Evolutionary conservation across 306 rosid genomes (phyloP).

Genomic region (Vicia sativa): DNA sequence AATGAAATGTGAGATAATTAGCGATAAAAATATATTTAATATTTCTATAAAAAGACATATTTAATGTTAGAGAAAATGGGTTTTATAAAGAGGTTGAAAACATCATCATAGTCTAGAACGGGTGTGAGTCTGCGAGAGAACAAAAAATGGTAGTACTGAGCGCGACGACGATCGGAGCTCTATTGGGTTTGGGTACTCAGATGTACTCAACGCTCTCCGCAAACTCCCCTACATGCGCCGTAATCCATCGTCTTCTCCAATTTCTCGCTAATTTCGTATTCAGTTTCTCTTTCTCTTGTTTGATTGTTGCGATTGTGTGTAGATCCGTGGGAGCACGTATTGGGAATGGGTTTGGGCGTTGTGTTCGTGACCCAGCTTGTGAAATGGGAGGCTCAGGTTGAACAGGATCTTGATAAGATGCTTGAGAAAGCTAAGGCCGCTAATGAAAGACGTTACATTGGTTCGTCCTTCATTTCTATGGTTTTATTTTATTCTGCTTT

Average conservation of each 20-base stretch:
- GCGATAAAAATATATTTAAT: no score
- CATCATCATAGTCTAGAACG: not conserved
- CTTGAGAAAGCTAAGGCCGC: constrained; percentile 88
- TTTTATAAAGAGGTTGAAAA: not conserved
- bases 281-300: not conserved
- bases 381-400: constrained; percentile 75
- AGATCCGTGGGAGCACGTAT: constrained; percentile 98
- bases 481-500: not conserved
- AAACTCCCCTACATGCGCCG: constrained; percentile 99
- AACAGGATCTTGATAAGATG: constrained; percentile 85
- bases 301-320: not conserved
- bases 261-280: constrained; percentile 23
- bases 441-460: constrained; percentile 92
- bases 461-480: constrained; percentile 37
- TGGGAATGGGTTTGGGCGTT: constrained; percentile 85
- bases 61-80: not conserved
- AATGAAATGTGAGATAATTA: no score
- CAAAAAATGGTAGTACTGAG: constrained; percentile 64
- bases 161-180: constrained; percentile 84
- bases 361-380: constrained; percentile 71
- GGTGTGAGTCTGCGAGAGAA: not conserved
- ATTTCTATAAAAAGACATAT: no score
- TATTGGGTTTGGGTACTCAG: constrained; percentile 83
- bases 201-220: constrained; percentile 95
- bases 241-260: constrained; percentile 27